Conservation (phyloP, 2,329 filamentous ascomycete species). For the Thyridium curvatum region DNA sequence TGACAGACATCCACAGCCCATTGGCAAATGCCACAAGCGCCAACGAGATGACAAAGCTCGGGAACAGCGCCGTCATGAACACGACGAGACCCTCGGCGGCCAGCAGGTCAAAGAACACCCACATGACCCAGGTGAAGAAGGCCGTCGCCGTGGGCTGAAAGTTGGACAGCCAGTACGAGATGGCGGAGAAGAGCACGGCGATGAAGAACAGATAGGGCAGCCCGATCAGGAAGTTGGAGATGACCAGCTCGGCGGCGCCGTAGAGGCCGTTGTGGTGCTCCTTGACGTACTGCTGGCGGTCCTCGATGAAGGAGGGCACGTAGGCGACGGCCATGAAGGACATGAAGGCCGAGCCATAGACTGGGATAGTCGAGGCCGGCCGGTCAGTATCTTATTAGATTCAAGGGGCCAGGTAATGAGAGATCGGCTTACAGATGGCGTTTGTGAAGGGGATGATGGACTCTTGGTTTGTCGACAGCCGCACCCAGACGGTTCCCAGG, state of each 20-base stretch:
- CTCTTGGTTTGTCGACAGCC: constrained; percentile 59
- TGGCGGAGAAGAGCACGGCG: constrained; percentile 64
- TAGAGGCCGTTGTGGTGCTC: constrained; percentile 80
- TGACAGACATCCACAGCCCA: constrained; percentile 83
- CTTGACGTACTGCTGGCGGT: constrained; percentile 65
- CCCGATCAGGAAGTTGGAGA: constrained; percentile 78
- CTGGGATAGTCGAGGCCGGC: constrained; percentile 19
- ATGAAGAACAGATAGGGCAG: constrained; percentile 78
- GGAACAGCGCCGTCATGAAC: constrained; percentile 64
- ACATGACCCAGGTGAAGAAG: constrained; percentile 76
- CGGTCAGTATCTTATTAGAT: not conserved
- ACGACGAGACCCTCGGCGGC: constrained; percentile 81
- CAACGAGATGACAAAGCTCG: constrained; percentile 73
- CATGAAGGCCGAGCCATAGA: constrained; percentile 70
- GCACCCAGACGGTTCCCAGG: constrained; percentile 85
- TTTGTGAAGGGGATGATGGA: constrained; percentile 80
- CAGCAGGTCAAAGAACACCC: constrained; percentile 78
- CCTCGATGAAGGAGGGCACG: constrained; percentile 77
- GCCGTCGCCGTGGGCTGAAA: constrained; percentile 58
- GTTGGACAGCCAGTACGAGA: constrained; percentile 76
- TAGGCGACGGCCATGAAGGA: constrained; percentile 81
- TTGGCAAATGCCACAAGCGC: constrained; percentile 81
- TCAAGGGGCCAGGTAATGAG: not conserved
- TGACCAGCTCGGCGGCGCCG: constrained; percentile 63
- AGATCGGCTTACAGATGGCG: constrained; percentile 51